Base-by-base conservation (phyloP, 306 rosid genomes). In the Rosa rugosa region DNA sequence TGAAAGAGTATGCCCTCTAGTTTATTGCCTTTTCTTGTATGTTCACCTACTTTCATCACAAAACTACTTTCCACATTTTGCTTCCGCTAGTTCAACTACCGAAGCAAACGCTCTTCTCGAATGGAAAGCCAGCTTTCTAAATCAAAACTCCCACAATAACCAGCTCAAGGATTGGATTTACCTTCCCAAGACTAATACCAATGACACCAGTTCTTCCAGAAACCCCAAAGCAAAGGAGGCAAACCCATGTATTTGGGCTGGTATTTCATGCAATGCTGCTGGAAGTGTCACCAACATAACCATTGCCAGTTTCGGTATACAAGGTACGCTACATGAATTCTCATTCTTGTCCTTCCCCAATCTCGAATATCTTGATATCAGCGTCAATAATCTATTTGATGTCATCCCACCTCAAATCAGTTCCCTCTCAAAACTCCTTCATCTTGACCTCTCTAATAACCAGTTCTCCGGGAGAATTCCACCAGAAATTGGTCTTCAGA, bases 101-200 rank as follows among this genome's bases (percentile, higher is more conserved):
- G 64, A 77, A 25, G 84, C 36, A 77, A 63, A 80, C 9, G 87
- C 82, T 49, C 75, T 84, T 60, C 77, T 84, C 67, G 62, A 63
- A 73, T 84, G 87, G 87, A 84, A 84, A 81, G 82, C 80, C 54
- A 77, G 63, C 57, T 44, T 77, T 3, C 63, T 27, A 47, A 73
- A 70, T 11, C n/a, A 22, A 16, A 56, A 71, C 14, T 16, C 57
- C 27, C 34, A 57, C 0, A 22, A 9, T n/a, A 27, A 57, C 64
- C 64, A 9, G 64, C 34, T 57, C 34, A 57, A 9, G 13, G 1
- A 22, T n/a, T 10, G 17, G 8, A 23, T 41, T 22, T 4, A 27
- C 5, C 9, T 50, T 17, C 76, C 76, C 2, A 9, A 45, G 11
- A 27, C 51, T 73, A 80, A 82, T 22, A 47, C 36, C 7, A 80